Base-by-base conservation (phyloP, 1,284 basidiomycete genomes). In the Naganishia sp. region DNA sequence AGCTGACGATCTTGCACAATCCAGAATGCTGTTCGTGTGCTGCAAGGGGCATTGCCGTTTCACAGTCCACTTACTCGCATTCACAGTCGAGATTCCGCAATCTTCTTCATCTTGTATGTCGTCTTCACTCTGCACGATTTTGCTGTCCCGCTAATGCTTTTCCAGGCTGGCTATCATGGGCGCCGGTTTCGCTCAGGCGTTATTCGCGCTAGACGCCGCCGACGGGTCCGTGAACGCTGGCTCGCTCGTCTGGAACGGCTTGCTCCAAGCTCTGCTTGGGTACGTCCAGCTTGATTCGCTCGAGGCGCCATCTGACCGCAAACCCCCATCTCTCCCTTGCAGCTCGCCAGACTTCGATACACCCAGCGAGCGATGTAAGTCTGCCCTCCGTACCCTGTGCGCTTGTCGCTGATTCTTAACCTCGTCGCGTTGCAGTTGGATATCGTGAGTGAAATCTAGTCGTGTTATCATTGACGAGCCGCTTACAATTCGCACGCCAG, bases 261-360 rank as follows among this genome's bases (percentile, higher is more conserved):
- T 97, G 16, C 81, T 94, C 9, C 90, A 94, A 81, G 87, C 90
- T 16, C 77, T 96, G 23, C 81, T 95, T 21, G 88, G 89, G 88
- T 90, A 74, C 71, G 84, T 79, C 10, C 9, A 60, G 6, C 36
- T 39, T 33, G 13, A 52, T 23, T 63, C 15, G 56, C 52, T 57
- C 55, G 42, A 71, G 25, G 18, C 28, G 7, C 36, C 36, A 39
- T 10, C 13, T 43, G 49, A 16, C 53, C 28, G 36, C 45, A 16
- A 16, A 44, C 6, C 48, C 11, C n/a, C 55, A 16, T 42, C 1
- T 28, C 28, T 28, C 5, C 55, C 48, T 10, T 18, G 13, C 68
- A 91, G 90, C 71, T 82, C 90, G 2, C 92, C 94, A 1, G 84
- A 94, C 75, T 97, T 90, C 73, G 86, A 83, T 23, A 86, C 84